phyloP scores from a whole-genome alignment of 2,329 filamentous ascomycete species.

The Fusarium nematophilum region DNA sequence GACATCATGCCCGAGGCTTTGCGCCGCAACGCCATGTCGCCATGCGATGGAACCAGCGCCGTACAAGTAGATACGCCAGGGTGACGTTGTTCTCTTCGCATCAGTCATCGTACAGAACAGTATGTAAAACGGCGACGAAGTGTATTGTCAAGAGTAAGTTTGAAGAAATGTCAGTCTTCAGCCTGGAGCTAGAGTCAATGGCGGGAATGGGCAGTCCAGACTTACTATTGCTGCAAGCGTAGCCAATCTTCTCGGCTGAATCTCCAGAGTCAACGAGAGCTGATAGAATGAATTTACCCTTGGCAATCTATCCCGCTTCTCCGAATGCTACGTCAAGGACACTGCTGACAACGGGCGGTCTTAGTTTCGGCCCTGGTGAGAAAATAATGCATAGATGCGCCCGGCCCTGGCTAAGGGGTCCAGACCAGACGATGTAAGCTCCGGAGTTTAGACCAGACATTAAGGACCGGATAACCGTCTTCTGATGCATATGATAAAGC shows the following conservation, averaged over 20 bases:
- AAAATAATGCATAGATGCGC: neutral
- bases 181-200: neutral
- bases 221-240: neutral
- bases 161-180: neutral
- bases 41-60: slow-evolving; percentile 25
- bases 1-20: slow-evolving; percentile 5
- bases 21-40: slow-evolving; percentile 18
- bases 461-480: neutral
- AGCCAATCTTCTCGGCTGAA: neutral
- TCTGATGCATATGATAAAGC: slow-evolving; percentile 7
- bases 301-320: slow-evolving; percentile 11
- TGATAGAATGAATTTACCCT: slow-evolving; percentile 8
- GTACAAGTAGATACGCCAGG: slow-evolving; percentile 20
- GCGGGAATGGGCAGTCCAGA: neutral
- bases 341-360: neutral
- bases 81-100: neutral
- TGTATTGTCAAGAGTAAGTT: neutral
- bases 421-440: neutral
- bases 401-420: neutral
- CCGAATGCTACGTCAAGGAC: neutral
- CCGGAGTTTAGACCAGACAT: neutral
- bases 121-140: neutral
- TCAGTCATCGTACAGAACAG: slow-evolving; percentile 6
- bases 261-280: neutral
- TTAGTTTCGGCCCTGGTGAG: neutral